Evolutionary conservation across 371 early-diverging fungal genomes (phyloP).

Genomic region (Capniomyces stellatus): DNA sequence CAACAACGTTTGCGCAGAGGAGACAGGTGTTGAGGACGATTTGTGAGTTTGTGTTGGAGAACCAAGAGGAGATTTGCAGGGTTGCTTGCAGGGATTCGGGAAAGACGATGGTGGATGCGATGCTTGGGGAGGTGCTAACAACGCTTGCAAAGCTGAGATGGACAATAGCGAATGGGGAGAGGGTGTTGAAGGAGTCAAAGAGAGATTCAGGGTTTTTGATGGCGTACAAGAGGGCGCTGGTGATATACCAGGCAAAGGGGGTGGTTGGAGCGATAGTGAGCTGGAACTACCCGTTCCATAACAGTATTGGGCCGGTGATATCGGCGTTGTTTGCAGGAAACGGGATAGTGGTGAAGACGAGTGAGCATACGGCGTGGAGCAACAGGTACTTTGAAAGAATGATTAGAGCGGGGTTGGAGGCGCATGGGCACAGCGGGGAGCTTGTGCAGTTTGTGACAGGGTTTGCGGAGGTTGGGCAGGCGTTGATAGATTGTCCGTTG

Average conservation of each 20-base stretch:
- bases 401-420: conserved; percentile 39
- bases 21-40: conserved; percentile 52
- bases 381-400: conserved; percentile 41
- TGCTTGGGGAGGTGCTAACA: conserved; percentile 63
- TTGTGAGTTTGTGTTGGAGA: conserved; percentile 45
- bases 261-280: conserved; percentile 60
- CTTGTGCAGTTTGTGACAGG: conserved; percentile 65
- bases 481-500: conserved; percentile 28
- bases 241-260: conserved; percentile 65
- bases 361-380: conserved; percentile 74
- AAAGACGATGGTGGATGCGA: conserved; percentile 70
- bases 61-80: conserved; percentile 59
- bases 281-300: conserved; percentile 80
- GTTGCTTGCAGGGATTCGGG: conserved; percentile 68
- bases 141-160: conserved; percentile 65
- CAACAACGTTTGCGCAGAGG: conserved; percentile 56
- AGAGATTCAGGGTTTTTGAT: conserved; percentile 53
- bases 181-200: conserved; percentile 39
- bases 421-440: conserved; percentile 51
- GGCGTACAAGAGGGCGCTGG: conserved; percentile 52
- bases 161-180: conserved; percentile 65
- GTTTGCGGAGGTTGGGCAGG: conserved; percentile 59
- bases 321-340: conserved; percentile 72
- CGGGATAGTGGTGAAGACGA: conserved; percentile 61
- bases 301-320: conserved; percentile 62